Conservation (phyloP, 805 yeast genomes). For the Babjeviella inositovora region DNA sequence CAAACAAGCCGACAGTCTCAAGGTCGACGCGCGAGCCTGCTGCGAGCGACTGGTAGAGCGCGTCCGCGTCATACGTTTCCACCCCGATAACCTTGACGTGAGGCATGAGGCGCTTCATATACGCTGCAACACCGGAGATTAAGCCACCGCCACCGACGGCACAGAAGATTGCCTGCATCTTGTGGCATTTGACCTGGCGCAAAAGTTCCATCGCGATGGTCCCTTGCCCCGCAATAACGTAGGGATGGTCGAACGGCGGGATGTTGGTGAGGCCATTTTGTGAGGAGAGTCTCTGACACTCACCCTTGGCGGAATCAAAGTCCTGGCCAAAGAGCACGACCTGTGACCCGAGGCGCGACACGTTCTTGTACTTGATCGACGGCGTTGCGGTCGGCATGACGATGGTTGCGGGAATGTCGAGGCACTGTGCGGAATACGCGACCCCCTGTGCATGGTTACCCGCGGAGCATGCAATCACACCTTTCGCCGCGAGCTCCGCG, state of each 20-base stretch:
- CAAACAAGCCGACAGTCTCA: constrained; percentile 81
- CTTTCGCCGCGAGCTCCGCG: constrained; percentile 43
- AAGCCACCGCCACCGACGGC: constrained; percentile 98
- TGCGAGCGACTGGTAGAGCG: constrained; percentile 60
- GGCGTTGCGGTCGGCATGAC: constrained; percentile 99
- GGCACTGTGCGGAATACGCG: constrained; percentile 74
- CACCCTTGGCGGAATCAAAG: constrained; percentile 88
- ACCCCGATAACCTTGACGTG: constrained; percentile 92
- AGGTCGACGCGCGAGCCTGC: constrained; percentile 37
- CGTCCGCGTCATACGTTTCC: constrained; percentile 92
- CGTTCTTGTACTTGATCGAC: constrained; percentile 83
- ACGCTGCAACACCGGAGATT: constrained; percentile 80
- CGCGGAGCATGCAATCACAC: constrained; percentile 96
- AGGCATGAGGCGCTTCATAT: constrained; percentile 92
- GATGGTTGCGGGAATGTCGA: constrained; percentile 86
- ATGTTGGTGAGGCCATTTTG: constrained; percentile 71
- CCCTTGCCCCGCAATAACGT: constrained; percentile 97
- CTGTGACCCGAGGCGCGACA: constrained; percentile 81
- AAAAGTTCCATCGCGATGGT: constrained; percentile 89
- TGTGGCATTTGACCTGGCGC: constrained; percentile 68
- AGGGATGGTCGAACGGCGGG: constrained; percentile 98
- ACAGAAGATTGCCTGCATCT: constrained; percentile 74
- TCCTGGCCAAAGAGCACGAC: constrained; percentile 90
- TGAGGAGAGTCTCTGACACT: constrained; percentile 57
- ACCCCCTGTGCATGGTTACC: constrained; percentile 99